Conservation (phyloP, 2,329 filamentous ascomycete species). For the Stagonosporopsis cucurbitacearum region DNA sequence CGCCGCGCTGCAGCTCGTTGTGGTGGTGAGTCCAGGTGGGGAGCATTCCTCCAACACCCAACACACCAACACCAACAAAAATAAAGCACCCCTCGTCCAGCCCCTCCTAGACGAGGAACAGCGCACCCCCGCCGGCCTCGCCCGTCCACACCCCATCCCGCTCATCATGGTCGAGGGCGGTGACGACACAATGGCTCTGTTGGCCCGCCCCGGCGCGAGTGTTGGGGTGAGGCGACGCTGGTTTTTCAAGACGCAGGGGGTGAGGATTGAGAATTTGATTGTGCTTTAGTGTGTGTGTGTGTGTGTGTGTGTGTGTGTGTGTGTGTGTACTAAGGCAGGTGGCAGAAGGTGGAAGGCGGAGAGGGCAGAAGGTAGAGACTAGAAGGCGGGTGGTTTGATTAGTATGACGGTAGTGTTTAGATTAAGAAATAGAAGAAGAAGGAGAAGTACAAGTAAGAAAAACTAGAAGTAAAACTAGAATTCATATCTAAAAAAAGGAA, state of each 20-base stretch:
- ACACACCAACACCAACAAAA: not conserved
- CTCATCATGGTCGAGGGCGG: constrained; percentile 83
- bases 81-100: constrained; percentile 53
- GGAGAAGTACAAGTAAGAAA: too few species aligned
- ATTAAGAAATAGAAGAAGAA: too few species aligned
- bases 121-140: constrained; percentile 71
- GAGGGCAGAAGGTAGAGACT: too few species aligned
- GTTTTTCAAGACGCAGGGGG: constrained; percentile 79
- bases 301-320: constrained; percentile 56
- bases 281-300: constrained; percentile 56
- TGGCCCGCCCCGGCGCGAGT: constrained; percentile 66
- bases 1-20: constrained; percentile 75
- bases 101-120: constrained; percentile 81
- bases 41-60: constrained; percentile 41
- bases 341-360: too few species aligned
- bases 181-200: constrained; percentile 66
- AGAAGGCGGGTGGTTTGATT: too few species aligned
- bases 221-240: constrained; percentile 81
- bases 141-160: constrained; percentile 74
- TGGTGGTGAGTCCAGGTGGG: constrained; percentile 72
- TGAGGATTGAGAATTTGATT: constrained; percentile 79
- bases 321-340: not conserved
- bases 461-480: too few species aligned
- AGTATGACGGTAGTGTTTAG: too few species aligned
- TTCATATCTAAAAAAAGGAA: too few species aligned